Base-by-base conservation (phyloP, 805 yeast genomes). In the Nakazawaea siamensis region DNA sequence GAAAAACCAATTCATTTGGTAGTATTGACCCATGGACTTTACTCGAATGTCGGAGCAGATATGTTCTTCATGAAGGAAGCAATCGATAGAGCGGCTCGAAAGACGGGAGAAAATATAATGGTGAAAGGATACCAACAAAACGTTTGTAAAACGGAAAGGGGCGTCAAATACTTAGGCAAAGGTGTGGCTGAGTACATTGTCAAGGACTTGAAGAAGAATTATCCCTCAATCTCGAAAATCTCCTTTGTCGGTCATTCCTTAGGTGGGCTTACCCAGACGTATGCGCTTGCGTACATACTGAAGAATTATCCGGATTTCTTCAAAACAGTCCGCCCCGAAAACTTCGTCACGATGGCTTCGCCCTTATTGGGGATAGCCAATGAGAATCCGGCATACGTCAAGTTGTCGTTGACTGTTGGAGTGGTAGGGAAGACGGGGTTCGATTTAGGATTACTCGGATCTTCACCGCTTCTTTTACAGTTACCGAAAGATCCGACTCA, bases 241-340 rank as follows among this genome's bases (percentile, higher is more conserved):
- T 90, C 97, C 2, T 88, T 92, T 48, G 63, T 92, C 15, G 95
- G 92, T 2, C 98, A 92, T 56, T 90, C 97, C 0, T 61, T 92
- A 18, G 98, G 98, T 13, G 98, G 98, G 0, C 72, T 84, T 13
- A 82, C 82, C 8, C 97, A 90, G 58, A 76, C 94, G 0, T 90
- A 83, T 66, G 94, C 97, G 1, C 64, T 92, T 27, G 92, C 90
- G 2, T 81, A 86, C 51, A 68, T 92, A 24, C 69, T 72, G 34
- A 65, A 64, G 39, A 80, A 72, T 39, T 66, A 76, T 40, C 94
- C 95, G 0, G 68, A 73, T 47, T 75, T 87, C 45, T 87, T 90
- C 50, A 54, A 70, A 12, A 57, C 59, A 11, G 64, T 81, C 11
- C 65, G 70, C 42, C 96, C 97, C 0, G 67, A 78, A 14, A 83